Evolutionary conservation across 768 basidiomycete genomes (phyloP).

Genomic region (Candolleomyces eurysporus): DNA sequence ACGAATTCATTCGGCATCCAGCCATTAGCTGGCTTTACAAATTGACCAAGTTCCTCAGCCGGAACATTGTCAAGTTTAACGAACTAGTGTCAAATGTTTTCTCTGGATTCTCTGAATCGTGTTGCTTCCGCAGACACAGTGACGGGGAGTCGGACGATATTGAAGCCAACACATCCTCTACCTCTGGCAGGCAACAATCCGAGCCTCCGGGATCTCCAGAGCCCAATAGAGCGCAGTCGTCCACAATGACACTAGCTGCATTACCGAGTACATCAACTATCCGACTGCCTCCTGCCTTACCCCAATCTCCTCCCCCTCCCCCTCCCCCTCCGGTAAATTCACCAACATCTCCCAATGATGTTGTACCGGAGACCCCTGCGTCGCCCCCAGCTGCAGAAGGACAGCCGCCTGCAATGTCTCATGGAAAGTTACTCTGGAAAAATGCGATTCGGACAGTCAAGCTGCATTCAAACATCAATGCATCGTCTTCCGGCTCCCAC

Average conservation of each 20-base stretch:
- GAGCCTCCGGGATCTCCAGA: constrained; percentile 7
- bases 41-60: constrained; percentile 3
- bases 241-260: background rate
- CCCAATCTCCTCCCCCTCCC: background rate
- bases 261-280: background rate
- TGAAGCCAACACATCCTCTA: constrained; percentile 24
- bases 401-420: constrained; percentile 14
- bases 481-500: constrained; percentile 2
- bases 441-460: constrained; percentile 42
- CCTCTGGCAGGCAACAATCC: constrained; percentile 8
- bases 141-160: constrained; percentile 19
- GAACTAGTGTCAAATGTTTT: background rate
- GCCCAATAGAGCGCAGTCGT: background rate
- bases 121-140: background rate
- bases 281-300: constrained; percentile 5
- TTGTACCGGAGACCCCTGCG: background rate
- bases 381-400: background rate
- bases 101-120: background rate
- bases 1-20: constrained; percentile 27
- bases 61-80: constrained; percentile 9
- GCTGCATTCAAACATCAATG: constrained; percentile 28
- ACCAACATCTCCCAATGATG: constrained; percentile 6
- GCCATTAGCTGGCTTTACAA: constrained; percentile 17
- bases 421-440: constrained; percentile 42
- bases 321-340: constrained; percentile 18